These are phyloP conservation scores for Ganoderma lucidum DNA, from an alignment of 1,284 basidiomycete species.

Conservation along the genomic window DNA sequence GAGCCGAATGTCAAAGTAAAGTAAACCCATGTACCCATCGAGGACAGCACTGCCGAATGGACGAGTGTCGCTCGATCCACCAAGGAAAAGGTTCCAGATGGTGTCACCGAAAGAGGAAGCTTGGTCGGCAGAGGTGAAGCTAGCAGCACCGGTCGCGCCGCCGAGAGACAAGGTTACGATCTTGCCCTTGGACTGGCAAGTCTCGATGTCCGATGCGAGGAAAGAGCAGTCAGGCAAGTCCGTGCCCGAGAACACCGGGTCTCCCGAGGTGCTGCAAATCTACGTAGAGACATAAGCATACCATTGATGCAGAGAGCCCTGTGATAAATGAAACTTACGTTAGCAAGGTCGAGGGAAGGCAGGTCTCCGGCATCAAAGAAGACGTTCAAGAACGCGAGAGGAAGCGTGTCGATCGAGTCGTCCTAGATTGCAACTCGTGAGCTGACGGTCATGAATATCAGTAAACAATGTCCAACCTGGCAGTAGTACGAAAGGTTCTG, in stretches of 20 bases:
- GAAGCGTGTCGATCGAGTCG: conserved; percentile 59
- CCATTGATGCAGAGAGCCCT: neutral
- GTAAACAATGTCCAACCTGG: conserved; percentile 42
- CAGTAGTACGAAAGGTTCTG: conserved; percentile 59
- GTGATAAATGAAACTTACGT: conserved; percentile 46
- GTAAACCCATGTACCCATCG: conserved; percentile 58
- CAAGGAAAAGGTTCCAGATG: conserved; percentile 74
- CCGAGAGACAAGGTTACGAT: conserved; percentile 71
- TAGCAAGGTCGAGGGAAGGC: conserved; percentile 68
- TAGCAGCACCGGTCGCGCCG: conserved; percentile 62
- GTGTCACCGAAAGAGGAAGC: conserved; percentile 60
- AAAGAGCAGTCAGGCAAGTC: conserved; percentile 63
- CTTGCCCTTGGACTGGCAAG: conserved; percentile 70
- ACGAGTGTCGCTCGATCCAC: conserved; percentile 59
- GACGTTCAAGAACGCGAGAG: conserved; percentile 65
- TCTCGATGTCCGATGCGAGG: conserved; percentile 61
- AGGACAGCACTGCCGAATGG: conserved; percentile 72
- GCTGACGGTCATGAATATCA: neutral
- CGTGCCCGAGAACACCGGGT: conserved; percentile 60
- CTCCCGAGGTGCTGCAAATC: conserved; percentile 56
- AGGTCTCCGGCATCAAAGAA: conserved; percentile 63
- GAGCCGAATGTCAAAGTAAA: neutral
- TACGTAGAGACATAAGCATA: conserved; percentile 34
- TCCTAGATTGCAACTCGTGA: conserved; percentile 42
- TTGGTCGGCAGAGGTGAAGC: conserved; percentile 61